Conservation (phyloP, 768 basidiomycete genomes). For the Crassisporium funariophilum region DNA sequence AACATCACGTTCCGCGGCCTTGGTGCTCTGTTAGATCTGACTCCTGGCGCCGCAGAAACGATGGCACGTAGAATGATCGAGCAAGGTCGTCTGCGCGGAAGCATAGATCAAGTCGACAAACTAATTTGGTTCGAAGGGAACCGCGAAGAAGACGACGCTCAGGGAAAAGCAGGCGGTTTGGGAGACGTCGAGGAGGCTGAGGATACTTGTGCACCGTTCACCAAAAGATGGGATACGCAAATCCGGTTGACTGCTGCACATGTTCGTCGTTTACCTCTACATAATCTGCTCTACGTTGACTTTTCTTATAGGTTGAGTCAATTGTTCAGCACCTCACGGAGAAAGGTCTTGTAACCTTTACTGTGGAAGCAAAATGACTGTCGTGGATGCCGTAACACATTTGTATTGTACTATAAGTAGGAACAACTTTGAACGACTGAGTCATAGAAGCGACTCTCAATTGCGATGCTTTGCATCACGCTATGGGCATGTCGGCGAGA, state of each 20-base stretch:
- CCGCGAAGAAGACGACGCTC: constrained; percentile 87
- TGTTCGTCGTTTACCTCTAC: constrained; percentile 44
- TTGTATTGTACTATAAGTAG: background rate
- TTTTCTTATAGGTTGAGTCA: constrained; percentile 65
- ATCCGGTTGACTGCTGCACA: constrained; percentile 88
- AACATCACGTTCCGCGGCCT: constrained; percentile 97
- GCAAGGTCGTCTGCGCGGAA: constrained; percentile 89
- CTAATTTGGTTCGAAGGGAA: constrained; percentile 92
- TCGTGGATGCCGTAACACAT: background rate
- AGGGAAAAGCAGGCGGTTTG: constrained; percentile 92
- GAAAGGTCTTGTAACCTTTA: constrained; percentile 60
- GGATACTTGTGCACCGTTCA: constrained; percentile 87
- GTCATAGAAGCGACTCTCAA: too few relatives aligned
- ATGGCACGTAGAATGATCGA: constrained; percentile 99
- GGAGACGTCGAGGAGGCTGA: constrained; percentile 88
- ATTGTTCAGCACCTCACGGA: constrained; percentile 83
- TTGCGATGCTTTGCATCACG: too few relatives aligned
- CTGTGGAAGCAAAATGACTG: constrained; percentile 20
- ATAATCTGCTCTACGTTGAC: constrained; percentile 7
- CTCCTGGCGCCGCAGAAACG: constrained; percentile 91
- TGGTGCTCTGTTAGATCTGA: constrained; percentile 85
- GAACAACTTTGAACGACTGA: too few relatives aligned
- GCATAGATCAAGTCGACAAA: constrained; percentile 94
- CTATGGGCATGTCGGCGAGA: too few relatives aligned
- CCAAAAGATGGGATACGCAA: constrained; percentile 95